Percentiles rank a stretch among this genome's conserved stretches.
These are phyloP conservation scores for Danielia reshetovae DNA, from an alignment of 805 yeast genomes.

Conservation along the genomic window DNA sequence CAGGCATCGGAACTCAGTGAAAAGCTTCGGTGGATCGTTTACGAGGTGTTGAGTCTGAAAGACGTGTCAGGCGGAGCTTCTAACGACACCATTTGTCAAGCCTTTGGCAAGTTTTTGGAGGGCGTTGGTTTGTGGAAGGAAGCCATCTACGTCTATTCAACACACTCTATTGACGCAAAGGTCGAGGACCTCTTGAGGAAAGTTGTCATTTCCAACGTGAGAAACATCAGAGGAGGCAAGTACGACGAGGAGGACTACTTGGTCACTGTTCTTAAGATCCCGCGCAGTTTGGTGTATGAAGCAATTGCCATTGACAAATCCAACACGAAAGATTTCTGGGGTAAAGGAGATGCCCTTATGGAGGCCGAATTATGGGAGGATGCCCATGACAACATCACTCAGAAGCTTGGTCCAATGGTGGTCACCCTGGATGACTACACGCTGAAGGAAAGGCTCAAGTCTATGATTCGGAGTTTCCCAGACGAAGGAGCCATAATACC, in stretches of 20 bases:
- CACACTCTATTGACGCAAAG: conserved; percentile 44
- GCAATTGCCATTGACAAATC: conserved; percentile 59
- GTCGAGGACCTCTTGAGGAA: conserved; percentile 41
- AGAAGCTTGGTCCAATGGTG: conserved; percentile 67
- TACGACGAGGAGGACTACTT: conserved; percentile 33
- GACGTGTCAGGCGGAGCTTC: conserved; percentile 8
- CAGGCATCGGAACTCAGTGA: conserved; percentile 23
- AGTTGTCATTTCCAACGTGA: conserved; percentile 31
- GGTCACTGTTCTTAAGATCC: conserved; percentile 42
- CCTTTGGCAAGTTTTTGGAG: conserved; percentile 49
- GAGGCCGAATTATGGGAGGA: conserved; percentile 55
- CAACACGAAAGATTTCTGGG: conserved; percentile 46
- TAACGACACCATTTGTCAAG: conserved; percentile 24
- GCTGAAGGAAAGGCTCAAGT: conserved; percentile 34
- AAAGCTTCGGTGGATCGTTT: conserved; percentile 50
- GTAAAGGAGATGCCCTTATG: conserved; percentile 59
- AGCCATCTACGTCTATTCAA: conserved; percentile 61
- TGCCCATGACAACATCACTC: conserved; percentile 59
- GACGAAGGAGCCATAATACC: conserved; percentile 33
- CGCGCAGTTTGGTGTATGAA: conserved; percentile 45
- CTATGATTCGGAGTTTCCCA: conserved; percentile 44
- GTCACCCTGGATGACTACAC: conserved; percentile 46
- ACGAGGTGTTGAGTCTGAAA: conserved; percentile 35
- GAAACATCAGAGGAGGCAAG: conserved; percentile 19
- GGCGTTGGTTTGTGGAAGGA: conserved; percentile 48